Evolutionary conservation across 2,329 filamentous ascomycete species (phyloP), one percentile per base, ranked within the genome.

Genomic region (Fusarium proliferatum): DNA sequence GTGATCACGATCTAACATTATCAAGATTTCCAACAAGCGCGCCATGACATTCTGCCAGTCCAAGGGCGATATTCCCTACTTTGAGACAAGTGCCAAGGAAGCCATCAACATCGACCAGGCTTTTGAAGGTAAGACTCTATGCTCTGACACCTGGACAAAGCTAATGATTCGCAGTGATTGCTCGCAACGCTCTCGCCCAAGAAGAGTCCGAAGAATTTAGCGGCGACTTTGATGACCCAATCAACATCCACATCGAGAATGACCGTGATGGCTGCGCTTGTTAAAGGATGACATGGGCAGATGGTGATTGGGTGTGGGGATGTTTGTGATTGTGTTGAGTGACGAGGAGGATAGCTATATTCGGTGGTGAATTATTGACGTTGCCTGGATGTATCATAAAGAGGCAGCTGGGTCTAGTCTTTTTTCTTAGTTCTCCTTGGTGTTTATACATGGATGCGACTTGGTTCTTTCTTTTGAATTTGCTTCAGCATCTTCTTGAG

Each of bases 81-180:
- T 99, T 80, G 96, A 99, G 90, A 99, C 96, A 23, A 98, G 95
- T 84, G 96, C 96, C 69, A 99, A 99, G 87, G 96, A 99, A 84
- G 96, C 96, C 69, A 93, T 98, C 85, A 99, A 99, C 81, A 96
- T 99, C 48, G 96, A 99, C 84, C 95, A 90, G 80, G 89, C 89
- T 33, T 91, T 91, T 77, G 91, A 94, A 83, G 90, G 91, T 91
- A 81, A 68, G 84, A 76, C 51, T 11, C 13, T 23, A 4, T 30
- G 8, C n/a, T 34, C 34, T 9, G 19, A 7, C 28, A 10, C 34
- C 3, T 28, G n/a, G 16, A 36, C 11, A 49, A 23, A 46, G 42
- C 67, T 76, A 58, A 73, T 42, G 26, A n/a, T 26, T 38, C 26
- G 4, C 59, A 97, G 96, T 98, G 53, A 99, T 99, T 82, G 96